Conservation (phyloP, 306 rosid genomes). For the Malus domestica region ASM211411v1 NC_041793.1:32302001-32302500, state of each 20-base stretch:
- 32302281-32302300: conserved; percentile 69
- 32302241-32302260: conserved; percentile 59
- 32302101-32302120: neutral
- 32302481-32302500: conserved; percentile 36
- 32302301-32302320: conserved; percentile 98
- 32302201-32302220: conserved; percentile 88
- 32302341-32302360: conserved; percentile 88
- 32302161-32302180: conserved; percentile 77
- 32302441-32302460: neutral
- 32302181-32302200: conserved; percentile 97
- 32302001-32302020: conserved; percentile 99
- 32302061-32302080: conserved; percentile 15
- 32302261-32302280: conserved; percentile 43
- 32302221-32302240: conserved; percentile 54
- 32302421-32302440: neutral
- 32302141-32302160: neutral
- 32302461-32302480: neutral
- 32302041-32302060: conserved; percentile 64
- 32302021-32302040: conserved; percentile 99
- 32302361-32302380: conserved; percentile 96
- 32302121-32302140: neutral
- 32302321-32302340: conserved; percentile 94
- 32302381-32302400: conserved; percentile 69
- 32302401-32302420: conserved; percentile 5
- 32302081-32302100: neutral